Percentiles rank a stretch among this genome's conserved stretches.
Evolutionary conservation across 2,329 filamentous ascomycete genomes (phyloP).

Genomic region (Ascochyta fabae): DNA sequence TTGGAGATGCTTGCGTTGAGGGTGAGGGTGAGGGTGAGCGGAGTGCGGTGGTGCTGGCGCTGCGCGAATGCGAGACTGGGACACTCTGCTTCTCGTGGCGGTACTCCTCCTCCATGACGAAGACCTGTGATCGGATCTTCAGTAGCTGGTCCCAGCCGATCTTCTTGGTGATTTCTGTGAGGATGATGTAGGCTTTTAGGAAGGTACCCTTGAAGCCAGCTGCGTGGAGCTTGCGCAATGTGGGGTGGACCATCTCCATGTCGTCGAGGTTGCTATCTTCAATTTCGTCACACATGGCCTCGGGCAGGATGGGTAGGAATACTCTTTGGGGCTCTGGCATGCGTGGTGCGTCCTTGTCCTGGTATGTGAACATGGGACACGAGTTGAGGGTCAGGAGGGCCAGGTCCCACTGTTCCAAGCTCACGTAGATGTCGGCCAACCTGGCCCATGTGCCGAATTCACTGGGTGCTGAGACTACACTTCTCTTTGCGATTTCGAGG

Average conservation of each 20-base stretch:
- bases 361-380: constrained; percentile 99
- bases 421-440: constrained; percentile 90
- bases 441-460: constrained; percentile 98
- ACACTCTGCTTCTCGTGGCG: constrained; percentile 72
- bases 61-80: constrained; percentile 60
- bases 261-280: constrained; percentile 84
- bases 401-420: constrained; percentile 95
- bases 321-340: constrained; percentile 94
- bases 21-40: constrained; percentile 64
- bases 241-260: constrained; percentile 85
- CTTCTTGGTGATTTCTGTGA: constrained; percentile 94
- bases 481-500: constrained; percentile 89
- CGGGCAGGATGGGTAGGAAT: constrained; percentile 82
- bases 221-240: constrained; percentile 82
- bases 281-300: constrained; percentile 93
- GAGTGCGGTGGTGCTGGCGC: constrained; percentile 79
- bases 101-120: constrained; percentile 99
- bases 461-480: constrained; percentile 92
- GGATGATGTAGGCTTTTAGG: constrained; percentile 87
- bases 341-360: constrained; percentile 93
- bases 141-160: constrained; percentile 98
- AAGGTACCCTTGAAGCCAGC: constrained; percentile 94
- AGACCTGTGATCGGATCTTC: constrained; percentile 93
- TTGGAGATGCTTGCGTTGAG: constrained; percentile 27
- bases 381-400: constrained; percentile 95